Evolutionary conservation across 306 rosid genomes (phyloP).

Genomic region (Sindora glabra): DNA sequence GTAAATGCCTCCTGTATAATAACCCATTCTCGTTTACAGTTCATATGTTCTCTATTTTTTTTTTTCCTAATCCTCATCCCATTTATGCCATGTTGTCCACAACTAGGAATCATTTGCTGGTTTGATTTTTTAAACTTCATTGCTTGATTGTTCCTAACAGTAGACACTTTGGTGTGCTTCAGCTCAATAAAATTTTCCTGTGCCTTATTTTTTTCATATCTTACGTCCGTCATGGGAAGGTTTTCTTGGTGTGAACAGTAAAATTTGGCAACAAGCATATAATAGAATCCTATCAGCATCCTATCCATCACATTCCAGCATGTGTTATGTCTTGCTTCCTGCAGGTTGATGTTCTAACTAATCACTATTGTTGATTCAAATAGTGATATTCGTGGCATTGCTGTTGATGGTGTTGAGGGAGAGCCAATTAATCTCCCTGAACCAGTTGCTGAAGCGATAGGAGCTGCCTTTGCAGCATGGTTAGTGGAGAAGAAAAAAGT

Average conservation of each 20-base stretch:
- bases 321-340: not conserved
- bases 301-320: not conserved
- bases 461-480: conserved; percentile 90
- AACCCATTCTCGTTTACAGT: not conserved
- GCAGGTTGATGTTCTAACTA: conserved; percentile 21
- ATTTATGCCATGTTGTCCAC: not conserved
- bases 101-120: not conserved
- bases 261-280: not conserved
- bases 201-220: not conserved
- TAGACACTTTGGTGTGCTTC: not conserved
- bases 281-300: not conserved
- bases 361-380: conserved; percentile 17
- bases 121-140: not conserved
- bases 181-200: not conserved
- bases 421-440: conserved; percentile 79
- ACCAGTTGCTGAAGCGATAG: conserved; percentile 87
- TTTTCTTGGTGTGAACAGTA: not conserved
- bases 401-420: conserved; percentile 84
- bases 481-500: conserved; percentile 67
- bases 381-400: conserved; percentile 95
- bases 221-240: not conserved
- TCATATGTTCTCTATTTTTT: not conserved
- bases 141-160: not conserved
- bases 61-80: not conserved
- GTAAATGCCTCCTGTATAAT: not conserved